Conservation (phyloP, 805 yeast species). For the Grigorovia transvaalensis region DNA sequence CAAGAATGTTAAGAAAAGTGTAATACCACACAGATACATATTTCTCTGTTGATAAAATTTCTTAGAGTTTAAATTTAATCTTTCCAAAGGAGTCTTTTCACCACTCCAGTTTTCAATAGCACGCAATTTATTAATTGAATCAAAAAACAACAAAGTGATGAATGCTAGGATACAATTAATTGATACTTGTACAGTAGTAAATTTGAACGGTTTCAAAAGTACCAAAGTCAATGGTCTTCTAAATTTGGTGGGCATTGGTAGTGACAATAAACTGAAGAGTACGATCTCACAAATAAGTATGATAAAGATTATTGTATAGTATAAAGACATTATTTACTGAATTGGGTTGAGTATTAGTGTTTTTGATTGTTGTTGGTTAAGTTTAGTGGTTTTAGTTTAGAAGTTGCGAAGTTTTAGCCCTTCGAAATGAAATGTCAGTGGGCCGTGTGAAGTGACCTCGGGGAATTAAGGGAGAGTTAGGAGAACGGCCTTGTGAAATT, state of each 20-base stretch:
- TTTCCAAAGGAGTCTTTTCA: conserved; percentile 26
- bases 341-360: not conserved
- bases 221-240: conserved; percentile 59
- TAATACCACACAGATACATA: conserved; percentile 90
- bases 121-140: conserved; percentile 75
- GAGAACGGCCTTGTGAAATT: too few species aligned
- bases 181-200: conserved; percentile 63
- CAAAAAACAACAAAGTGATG: conserved; percentile 73
- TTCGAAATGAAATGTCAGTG: too few species aligned
- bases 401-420: too few species aligned
- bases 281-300: conserved; percentile 69
- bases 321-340: conserved; percentile 21
- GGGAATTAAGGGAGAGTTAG: too few species aligned
- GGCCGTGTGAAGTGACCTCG: too few species aligned
- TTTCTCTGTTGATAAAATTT: conserved; percentile 94
- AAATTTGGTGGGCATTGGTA: conserved; percentile 72
- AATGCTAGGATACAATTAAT: conserved; percentile 76
- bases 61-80: conserved; percentile 75
- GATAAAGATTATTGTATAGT: conserved; percentile 47
- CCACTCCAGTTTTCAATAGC: conserved; percentile 43
- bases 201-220: conserved; percentile 57
- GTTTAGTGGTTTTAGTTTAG: too few species aligned
- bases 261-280: conserved; percentile 65
- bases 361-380: not conserved
- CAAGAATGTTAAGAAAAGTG: conserved; percentile 78